These are phyloP conservation scores for Phytophthora sansomeana DNA, from an alignment of 352 stramenopile genomes.

Conservation along the genomic window DNA sequence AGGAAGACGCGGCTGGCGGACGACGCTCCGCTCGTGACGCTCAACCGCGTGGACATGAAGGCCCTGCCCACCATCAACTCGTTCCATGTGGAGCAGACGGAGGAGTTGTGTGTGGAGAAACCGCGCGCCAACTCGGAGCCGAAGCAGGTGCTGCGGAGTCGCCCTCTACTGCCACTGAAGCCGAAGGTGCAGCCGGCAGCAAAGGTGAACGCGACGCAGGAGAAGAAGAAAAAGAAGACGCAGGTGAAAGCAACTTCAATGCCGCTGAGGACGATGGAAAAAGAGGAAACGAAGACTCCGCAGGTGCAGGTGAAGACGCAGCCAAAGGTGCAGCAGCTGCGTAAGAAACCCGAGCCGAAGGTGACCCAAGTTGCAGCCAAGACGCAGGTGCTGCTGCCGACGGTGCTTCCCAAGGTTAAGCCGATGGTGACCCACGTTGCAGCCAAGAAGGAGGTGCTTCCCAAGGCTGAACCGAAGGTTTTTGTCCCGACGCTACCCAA, in stretches of 20 bases:
- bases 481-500: slow-evolving; percentile 13
- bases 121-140: slow-evolving; percentile 38
- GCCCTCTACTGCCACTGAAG: slow-evolving; percentile 30
- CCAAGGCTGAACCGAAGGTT: slow-evolving; percentile 15
- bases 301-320: slow-evolving; percentile 15
- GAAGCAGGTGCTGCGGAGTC: slow-evolving; percentile 35
- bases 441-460: too few species aligned
- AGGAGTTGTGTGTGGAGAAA: slow-evolving; percentile 32
- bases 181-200: slow-evolving; percentile 27
- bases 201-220: slow-evolving; percentile 4
- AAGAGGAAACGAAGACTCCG: slow-evolving; percentile 10
- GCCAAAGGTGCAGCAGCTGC: slow-evolving; percentile 9
- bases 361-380: slow-evolving; percentile 4
- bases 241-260: slow-evolving; percentile 5
- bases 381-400: slow-evolving; percentile 7
- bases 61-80: slow-evolving; percentile 23
- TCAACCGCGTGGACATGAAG: slow-evolving; percentile 31
- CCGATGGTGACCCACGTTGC: too few species aligned
- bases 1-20: too few species aligned
- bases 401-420: too few species aligned
- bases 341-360: slow-evolving; percentile 9
- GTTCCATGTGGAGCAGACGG: slow-evolving; percentile 8
- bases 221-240: slow-evolving; percentile 21
- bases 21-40: slow-evolving; percentile 9
- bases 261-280: slow-evolving; percentile 13